These are phyloP conservation scores for Cordia subcordata DNA, from an alignment of 257 asterid species.

Conservation along the genomic window DNA sequence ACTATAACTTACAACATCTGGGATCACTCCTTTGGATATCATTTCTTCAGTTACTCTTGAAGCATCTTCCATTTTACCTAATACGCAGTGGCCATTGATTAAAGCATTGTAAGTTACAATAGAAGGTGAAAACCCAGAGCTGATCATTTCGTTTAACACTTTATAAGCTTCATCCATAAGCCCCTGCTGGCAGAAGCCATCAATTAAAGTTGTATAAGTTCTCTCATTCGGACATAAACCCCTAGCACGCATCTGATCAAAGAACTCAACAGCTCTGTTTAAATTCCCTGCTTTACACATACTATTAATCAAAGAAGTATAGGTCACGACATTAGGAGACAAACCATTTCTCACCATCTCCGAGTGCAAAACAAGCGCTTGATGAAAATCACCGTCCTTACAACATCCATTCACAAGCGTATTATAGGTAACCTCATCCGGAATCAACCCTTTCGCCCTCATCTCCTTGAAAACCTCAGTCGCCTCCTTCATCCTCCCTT, in stretches of 20 bases:
- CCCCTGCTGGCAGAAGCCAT: constrained; percentile 80
- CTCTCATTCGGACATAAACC: constrained; percentile 72
- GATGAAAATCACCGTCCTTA: constrained; percentile 71
- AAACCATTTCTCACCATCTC: constrained; percentile 83
- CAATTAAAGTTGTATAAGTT: constrained; percentile 78
- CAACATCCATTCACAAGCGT: constrained; percentile 81
- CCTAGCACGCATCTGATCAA: constrained; percentile 60
- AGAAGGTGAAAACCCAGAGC: constrained; percentile 59
- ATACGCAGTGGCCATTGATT: constrained; percentile 68
- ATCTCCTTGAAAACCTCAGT: constrained; percentile 50
- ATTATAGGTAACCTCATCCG: constrained; percentile 76
- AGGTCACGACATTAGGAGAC: constrained; percentile 78
- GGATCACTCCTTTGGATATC: constrained; percentile 44
- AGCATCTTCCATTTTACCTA: constrained; percentile 58
- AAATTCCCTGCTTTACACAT: constrained; percentile 67
- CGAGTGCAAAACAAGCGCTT: constrained; percentile 68
- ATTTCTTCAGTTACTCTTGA: constrained; percentile 44
- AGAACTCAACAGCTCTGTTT: constrained; percentile 67
- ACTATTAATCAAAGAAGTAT: constrained; percentile 70
- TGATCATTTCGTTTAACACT: constrained; percentile 53
- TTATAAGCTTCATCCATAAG: constrained; percentile 61
- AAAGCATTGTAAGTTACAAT: constrained; percentile 75
- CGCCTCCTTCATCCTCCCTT: constrained; percentile 67
- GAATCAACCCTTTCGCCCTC: constrained; percentile 52
- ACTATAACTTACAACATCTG: constrained; percentile 83